phyloP scores from a whole-genome alignment of 108 stramenopile genomes.

The Cyclotella atomus region DNA sequence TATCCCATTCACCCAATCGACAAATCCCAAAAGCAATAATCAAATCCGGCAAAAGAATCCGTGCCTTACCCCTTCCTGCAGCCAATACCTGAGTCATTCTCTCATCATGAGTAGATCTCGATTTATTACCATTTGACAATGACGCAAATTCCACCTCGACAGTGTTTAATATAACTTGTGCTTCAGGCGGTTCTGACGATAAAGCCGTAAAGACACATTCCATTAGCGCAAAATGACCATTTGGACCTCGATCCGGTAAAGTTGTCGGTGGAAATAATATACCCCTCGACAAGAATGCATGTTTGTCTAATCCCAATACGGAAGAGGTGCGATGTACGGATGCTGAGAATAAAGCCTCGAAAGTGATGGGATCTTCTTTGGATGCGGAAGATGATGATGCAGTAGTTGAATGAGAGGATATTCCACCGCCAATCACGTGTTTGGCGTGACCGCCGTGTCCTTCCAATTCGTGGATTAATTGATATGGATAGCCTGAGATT shows the following conservation, averaged over 20 bases:
- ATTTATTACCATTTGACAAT: not conserved
- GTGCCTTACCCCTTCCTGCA: conserved; percentile 28
- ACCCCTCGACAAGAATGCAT: conserved; percentile 48
- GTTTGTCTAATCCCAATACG: conserved; percentile 69
- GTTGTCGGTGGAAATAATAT: conserved; percentile 63
- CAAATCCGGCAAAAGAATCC: conserved; percentile 72
- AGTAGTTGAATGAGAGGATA: not conserved
- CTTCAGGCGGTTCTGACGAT: conserved; percentile 17
- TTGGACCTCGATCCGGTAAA: conserved; percentile 71
- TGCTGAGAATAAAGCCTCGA: conserved; percentile 17
- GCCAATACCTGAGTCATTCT: conserved; percentile 31
- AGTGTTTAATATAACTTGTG: conserved; percentile 17
- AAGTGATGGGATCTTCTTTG: not conserved
- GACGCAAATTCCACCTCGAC: not conserved
- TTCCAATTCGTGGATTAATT: conserved; percentile 9
- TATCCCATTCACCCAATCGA: conserved; percentile 50
- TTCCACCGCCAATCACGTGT: not conserved
- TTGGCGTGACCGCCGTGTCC: not conserved
- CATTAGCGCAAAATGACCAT: conserved; percentile 84
- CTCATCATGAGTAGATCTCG: conserved; percentile 21
- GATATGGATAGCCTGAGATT: conserved; percentile 22
- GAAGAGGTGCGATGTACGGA: conserved; percentile 10
- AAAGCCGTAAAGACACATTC: conserved; percentile 80
- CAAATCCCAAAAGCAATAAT: conserved; percentile 78
- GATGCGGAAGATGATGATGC: not conserved